Base-by-base conservation (phyloP, 257 asterid species). In the Primulina tabacum region DNA sequence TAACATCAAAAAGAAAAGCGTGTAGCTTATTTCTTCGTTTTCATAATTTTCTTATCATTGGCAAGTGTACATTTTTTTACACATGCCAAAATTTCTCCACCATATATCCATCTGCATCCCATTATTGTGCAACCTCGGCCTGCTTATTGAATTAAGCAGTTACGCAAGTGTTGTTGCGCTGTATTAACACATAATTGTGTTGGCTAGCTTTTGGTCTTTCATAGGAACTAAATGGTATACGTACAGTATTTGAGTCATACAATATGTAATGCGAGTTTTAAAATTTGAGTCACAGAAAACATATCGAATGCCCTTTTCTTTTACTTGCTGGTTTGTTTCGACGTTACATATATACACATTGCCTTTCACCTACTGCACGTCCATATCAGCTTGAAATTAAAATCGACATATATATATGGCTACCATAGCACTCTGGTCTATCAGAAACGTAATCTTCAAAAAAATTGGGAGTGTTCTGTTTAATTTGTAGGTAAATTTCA, bases 91-190 rank as follows among this genome's bases (percentile, higher is more conserved):
- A 79, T 33, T 16, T 67, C 37, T 53, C 68, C 29, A 26, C 57
- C 68, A 63, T n/a, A n/a, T n/a, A n/a, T 33, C 18, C 50, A 30
- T 35, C 58, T 21, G 29, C 60, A 26, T 65, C 70, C 38, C 70
- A 21, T 65, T 65, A 43, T 40, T 37, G 34, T 66, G 78, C 86
- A 84, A 84, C 85, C 89, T 84, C 85, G 89, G 85, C 82, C 81
- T 75, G 83, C 78, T 77, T 73, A 69, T 40, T 50, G 78, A 32
- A 32, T 32, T 32, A 63, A 79, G 81, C 79, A 65, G 89, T 77
- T n/a, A 70, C 87, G 65, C 80, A 82, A 77, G 89, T 76, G 87
- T 80, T 84, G 85, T 82, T 75, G 85, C 73, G 53, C 60, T 53
- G 38, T 56, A 26, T 5, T 50, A 69, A 68, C 67, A 76, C 65